Conservation (phyloP, 805 yeast genomes). For the Priceomyces medius region DNA sequence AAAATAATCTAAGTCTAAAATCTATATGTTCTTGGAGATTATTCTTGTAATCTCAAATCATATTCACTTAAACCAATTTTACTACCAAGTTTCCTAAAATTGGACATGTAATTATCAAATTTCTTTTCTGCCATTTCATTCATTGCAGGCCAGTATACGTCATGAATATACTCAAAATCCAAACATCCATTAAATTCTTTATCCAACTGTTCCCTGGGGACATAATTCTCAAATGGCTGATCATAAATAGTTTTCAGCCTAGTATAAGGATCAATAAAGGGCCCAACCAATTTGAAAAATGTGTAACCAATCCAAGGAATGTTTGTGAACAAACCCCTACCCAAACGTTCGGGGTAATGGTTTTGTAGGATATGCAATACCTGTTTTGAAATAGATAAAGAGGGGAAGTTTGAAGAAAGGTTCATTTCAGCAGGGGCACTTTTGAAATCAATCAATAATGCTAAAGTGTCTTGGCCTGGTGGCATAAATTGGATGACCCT, state of each 20-base stretch:
- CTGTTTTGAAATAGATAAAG: constrained; percentile 49
- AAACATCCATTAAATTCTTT: constrained; percentile 48
- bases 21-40: too few species aligned
- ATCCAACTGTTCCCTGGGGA: constrained; percentile 53
- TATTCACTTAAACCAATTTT: constrained; percentile 55
- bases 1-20: too few species aligned
- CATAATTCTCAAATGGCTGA: constrained; percentile 54
- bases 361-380: constrained; percentile 52
- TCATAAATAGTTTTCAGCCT: constrained; percentile 57
- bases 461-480: constrained; percentile 56
- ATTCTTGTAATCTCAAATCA: constrained; percentile 38
- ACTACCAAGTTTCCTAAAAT: constrained; percentile 46
- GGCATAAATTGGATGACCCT: constrained; percentile 53
- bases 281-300: constrained; percentile 54
- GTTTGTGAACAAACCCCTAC: constrained; percentile 52
- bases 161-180: constrained; percentile 54
- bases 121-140: constrained; percentile 41
- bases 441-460: constrained; percentile 56
- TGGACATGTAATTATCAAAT: constrained; percentile 29
- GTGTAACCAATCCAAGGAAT: constrained; percentile 60
- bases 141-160: constrained; percentile 53
- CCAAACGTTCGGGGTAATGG: constrained; percentile 60
- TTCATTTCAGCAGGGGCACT: constrained; percentile 40
- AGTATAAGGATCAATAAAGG: constrained; percentile 59
- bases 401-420: constrained; percentile 45